Base-by-base conservation (phyloP, 2,329 filamentous ascomycete genomes). In the Xylariaceae sp. region DNA sequence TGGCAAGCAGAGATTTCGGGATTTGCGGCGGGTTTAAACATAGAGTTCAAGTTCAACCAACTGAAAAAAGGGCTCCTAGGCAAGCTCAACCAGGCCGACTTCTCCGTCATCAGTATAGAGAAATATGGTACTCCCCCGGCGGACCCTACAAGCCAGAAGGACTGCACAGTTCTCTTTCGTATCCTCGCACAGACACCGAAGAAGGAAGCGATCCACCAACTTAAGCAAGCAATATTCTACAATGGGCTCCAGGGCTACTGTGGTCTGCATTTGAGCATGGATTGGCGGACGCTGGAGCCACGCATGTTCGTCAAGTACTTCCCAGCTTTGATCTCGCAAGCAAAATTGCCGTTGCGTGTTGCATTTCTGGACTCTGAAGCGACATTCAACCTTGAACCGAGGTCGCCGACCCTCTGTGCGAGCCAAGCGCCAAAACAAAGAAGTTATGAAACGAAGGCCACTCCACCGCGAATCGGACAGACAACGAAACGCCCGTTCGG, bases 401-500 rank as follows among this genome's bases (percentile, higher is more conserved):
- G 40, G 18, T 17, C 14, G 4, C 6, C 14, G 40, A 16, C 6
- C 5, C 11, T 16, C 40, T 42, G 40, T 19, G 40, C 17, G 11
- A 42, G 40, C 17, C 3, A 19, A 19, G 18, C 40, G 18, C 40
- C 40, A 19, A 42, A 42, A 42, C 40, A 42, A n/a, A 42, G 17
- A 18, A 42, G 18, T 18, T 42, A 42, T 19, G 40, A 42, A 5
- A 12, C 17, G 6, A 14, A 42, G 17, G 40, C 14, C 17, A 5
- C 40, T 19, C 14, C 40, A 19, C 40, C 40, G 4, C 3, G 6
- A 12, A 18, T 42, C 17, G 18, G 40, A 12, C 14, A 19, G 40
- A 42, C 40, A 5, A 18, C 18, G 11, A 16, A 18, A 42, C 40
- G 40, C 3, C 40, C 40, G 17, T n/a, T 42, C 17, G 42, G 64